These are phyloP conservation scores for Aureobasidium sp. DNA, from an alignment of 2,329 filamentous ascomycete species.

Conservation along the genomic window DNA sequence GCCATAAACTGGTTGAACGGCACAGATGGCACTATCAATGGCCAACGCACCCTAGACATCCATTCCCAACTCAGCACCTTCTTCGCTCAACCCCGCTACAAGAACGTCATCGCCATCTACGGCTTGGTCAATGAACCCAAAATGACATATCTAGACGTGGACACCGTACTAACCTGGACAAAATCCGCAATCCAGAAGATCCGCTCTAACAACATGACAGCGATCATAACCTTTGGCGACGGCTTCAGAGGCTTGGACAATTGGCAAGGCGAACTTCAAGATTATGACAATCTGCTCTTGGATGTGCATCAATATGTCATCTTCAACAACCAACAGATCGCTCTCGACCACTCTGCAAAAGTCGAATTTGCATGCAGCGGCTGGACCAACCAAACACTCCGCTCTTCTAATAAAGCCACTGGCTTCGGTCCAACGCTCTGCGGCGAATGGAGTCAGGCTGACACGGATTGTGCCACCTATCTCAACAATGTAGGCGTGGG, in stretches of 20 bases:
- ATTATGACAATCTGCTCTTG: conserved; percentile 67
- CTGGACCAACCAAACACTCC: conserved; percentile 72
- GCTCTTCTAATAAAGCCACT: conserved; percentile 63
- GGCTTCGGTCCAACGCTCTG: conserved; percentile 92
- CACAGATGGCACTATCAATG: conserved; percentile 72
- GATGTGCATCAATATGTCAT: conserved; percentile 98
- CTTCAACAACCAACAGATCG: conserved; percentile 85
- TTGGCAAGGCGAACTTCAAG: conserved; percentile 78
- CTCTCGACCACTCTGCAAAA: conserved; percentile 73
- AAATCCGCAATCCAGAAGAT: conserved; percentile 63
- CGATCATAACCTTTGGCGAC: conserved; percentile 79
- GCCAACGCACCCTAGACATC: conserved; percentile 73
- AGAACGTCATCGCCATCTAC: conserved; percentile 86
- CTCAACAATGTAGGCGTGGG: conserved; percentile 87
- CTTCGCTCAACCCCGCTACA: conserved; percentile 89
- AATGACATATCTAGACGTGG: conserved; percentile 61
- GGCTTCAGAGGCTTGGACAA: conserved; percentile 87
- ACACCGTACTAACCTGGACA: conserved; percentile 73
- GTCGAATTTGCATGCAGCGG: conserved; percentile 78
- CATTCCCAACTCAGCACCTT: conserved; percentile 83
- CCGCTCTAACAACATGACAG: conserved; percentile 65
- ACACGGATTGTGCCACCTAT: conserved; percentile 83
- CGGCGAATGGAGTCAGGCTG: conserved; percentile 95
- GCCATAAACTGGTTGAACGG: conserved; percentile 83
- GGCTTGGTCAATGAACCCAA: conserved; percentile 90